Evolutionary conservation across 2,329 filamentous ascomycete species (phyloP), one percentile per base, ranked within the genome.

Genomic region (Magnaporthiopsis poae): DNA sequence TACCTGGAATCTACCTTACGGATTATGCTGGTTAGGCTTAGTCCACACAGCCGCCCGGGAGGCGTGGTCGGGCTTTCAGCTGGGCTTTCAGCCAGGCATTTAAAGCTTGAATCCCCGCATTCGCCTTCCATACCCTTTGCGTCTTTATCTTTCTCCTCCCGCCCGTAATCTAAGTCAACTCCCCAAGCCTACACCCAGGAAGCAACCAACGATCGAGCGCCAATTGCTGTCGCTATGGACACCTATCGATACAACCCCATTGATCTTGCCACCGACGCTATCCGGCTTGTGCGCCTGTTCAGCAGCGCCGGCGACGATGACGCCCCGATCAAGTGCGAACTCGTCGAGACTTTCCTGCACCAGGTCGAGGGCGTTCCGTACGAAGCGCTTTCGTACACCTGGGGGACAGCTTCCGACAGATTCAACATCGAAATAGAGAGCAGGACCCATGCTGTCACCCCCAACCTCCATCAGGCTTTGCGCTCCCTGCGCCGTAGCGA

Each of bases 341-440:
- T 72, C 2, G 66, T 68, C 33, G 66, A 72, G 61, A 60, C 68
- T 0, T 66, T 65, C 13, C 33, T 67, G 3, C 66, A 66, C 0
- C 18, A 62, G 2, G 66, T 68, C 0, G 36, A 65, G 0, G 70
- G 67, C 0, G 61, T 68, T 0, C 67, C 68, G 1, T 72, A 71
- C 27, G 68, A 69, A 12, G 71, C 71, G 1, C 65, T 72, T 0
- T 72, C 71, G 0, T 71, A 71, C 29, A 65, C 66, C 0, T 72
- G 71, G 70, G 71, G 71, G 1, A 5, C 31, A 7, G 31, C 61
- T 0, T 12, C 46, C 1, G 15, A 59, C 4, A 15, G 25, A 0
- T 52, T 52, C 0, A 4, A n/a, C 1, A 60, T 72, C 2, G 21
- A 31, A 31, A 31, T 31, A 31, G 4, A 31, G 5, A 7, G 31